A percentile compares a stretch with the other conserved stretches of the same genome.
These are phyloP conservation scores for Nematocida minor DNA, from an alignment of 371 early-diverging fungal species.

Conservation along the genomic window DNA sequence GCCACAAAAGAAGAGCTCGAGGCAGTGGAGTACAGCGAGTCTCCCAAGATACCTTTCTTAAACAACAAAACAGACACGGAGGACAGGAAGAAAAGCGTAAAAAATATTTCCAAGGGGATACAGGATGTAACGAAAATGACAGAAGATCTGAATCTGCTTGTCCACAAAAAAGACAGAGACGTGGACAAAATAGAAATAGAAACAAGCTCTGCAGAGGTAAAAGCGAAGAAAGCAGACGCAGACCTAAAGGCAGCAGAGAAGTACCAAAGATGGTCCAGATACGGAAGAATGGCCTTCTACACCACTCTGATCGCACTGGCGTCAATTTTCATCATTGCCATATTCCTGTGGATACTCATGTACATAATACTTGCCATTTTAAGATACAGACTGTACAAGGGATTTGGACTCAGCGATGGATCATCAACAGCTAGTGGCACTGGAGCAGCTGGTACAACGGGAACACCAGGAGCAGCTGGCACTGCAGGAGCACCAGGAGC, in stretches of 20 bases:
- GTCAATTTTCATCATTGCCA: neutral
- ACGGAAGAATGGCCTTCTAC: conserved; percentile 53
- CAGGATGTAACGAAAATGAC: conserved; percentile 58
- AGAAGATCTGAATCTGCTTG: conserved; percentile 58
- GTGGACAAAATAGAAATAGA: conserved; percentile 60
- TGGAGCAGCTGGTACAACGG: neutral
- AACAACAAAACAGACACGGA: conserved; percentile 40
- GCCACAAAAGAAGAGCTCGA: conserved; percentile 64
- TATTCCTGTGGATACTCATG: conserved; percentile 26
- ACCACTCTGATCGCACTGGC: conserved; percentile 26
- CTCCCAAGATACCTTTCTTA: conserved; percentile 50
- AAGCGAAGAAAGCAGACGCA: conserved; percentile 58
- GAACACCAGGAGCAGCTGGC: neutral
- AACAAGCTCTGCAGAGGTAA: conserved; percentile 51
- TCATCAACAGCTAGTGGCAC: neutral
- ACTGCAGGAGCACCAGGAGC: neutral
- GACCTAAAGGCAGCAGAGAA: conserved; percentile 59
- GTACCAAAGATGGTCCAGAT: conserved; percentile 59
- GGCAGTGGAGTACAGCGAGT: conserved; percentile 57
- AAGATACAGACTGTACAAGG: neutral
- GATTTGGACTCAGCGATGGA: neutral
- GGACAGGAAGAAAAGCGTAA: conserved; percentile 58
- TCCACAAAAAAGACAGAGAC: conserved; percentile 41
- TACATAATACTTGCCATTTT: neutral
- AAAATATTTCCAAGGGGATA: conserved; percentile 57